phyloP scores from a whole-genome alignment of 257 asterid genomes.

The Jacaranda mimosifolia region DNA sequence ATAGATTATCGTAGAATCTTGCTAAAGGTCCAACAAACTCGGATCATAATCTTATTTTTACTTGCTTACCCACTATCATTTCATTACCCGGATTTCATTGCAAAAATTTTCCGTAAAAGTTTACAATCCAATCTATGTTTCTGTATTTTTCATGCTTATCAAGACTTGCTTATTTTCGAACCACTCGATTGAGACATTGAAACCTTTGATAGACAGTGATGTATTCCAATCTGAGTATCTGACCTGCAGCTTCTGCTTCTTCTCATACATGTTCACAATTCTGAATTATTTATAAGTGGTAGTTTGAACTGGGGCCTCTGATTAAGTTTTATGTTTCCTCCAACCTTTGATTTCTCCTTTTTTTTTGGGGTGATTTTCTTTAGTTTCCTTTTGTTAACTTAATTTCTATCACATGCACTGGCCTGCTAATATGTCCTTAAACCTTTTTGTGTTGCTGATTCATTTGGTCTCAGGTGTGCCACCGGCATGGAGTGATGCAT shows the following conservation, averaged over 20 bases:
- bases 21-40: too few relatives aligned
- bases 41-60: background rate
- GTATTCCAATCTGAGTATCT: background rate
- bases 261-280: background rate
- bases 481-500: conserved; percentile 66
- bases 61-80: background rate
- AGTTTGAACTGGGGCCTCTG: background rate
- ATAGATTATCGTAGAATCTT: background rate
- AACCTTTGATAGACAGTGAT: background rate
- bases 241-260: background rate
- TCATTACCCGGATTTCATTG: background rate
- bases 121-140: background rate
- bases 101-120: background rate
- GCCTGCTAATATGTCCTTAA: background rate
- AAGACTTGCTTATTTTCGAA: background rate
- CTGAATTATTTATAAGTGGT: background rate
- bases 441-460: background rate
- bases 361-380: background rate
- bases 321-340: background rate
- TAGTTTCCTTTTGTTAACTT: background rate
- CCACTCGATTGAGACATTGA: too few relatives aligned
- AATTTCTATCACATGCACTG: background rate
- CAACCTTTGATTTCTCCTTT: background rate
- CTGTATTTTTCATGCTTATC: background rate
- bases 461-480: conserved; percentile 59